A percentile compares a stretch with the other conserved stretches of the same genome.
Evolutionary conservation across 768 basidiomycete species (phyloP).

Genomic region (Rubroboletus satanas): DNA sequence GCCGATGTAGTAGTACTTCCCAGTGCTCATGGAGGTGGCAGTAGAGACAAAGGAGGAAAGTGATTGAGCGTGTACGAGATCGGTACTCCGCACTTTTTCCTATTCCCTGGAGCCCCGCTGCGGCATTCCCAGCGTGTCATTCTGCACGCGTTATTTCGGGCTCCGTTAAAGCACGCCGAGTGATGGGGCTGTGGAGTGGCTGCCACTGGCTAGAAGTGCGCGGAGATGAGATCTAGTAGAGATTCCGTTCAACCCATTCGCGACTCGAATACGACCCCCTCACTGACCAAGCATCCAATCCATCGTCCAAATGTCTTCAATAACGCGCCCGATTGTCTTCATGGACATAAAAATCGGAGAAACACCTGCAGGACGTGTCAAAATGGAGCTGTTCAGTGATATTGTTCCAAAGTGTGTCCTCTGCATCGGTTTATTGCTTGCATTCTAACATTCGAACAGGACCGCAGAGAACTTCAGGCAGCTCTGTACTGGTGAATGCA

Average conservation of each 20-base stretch:
- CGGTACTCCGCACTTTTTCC: constrained; percentile 9
- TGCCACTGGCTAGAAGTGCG: no score
- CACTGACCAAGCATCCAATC: background rate
- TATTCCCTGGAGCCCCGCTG: background rate
- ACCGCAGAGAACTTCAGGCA: constrained; percentile 98
- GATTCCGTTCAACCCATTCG: background rate
- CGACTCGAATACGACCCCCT: background rate
- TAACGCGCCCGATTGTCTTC: constrained; percentile 84
- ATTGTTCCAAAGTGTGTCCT: constrained; percentile 82
- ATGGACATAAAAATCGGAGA: constrained; percentile 98
- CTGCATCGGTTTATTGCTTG: background rate
- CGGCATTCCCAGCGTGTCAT: constrained; percentile 1
- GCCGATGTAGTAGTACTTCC: constrained; percentile 58
- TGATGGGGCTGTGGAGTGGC: background rate
- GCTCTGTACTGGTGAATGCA: constrained; percentile 94
- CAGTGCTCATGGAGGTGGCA: constrained; percentile 31
- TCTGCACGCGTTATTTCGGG: background rate
- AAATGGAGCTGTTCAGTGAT: constrained; percentile 97
- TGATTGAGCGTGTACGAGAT: constrained; percentile 4
- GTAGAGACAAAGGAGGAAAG: background rate
- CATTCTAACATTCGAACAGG: constrained; percentile 38
- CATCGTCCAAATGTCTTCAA: constrained; percentile 37
- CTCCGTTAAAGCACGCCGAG: background rate
- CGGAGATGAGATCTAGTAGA: no score
- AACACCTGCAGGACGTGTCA: constrained; percentile 90